Evolutionary conservation across 805 yeast genomes (phyloP), one percentile per base, ranked within the genome.

Genomic region (Kregervanrija fluxuum): DNA sequence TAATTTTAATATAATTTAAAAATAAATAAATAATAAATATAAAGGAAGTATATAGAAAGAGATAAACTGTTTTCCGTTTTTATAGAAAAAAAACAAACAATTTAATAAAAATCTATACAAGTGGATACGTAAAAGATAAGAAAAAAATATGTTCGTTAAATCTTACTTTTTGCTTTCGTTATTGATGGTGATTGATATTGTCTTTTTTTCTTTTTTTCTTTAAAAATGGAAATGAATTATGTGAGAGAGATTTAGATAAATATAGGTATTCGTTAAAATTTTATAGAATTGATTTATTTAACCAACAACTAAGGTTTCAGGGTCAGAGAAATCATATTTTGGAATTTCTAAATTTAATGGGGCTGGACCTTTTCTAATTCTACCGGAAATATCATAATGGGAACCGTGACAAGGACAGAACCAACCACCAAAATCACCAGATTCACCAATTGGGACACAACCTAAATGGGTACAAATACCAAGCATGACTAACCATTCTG

Each of bases 401-500:
- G 98, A 91, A 80, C 99, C 99, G 79, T 95, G 99, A 77, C 99
- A 93, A 55, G 99, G 99, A 73, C 99, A 93, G 91, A 93, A 93
- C 99, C 99, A 93, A 68, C 99, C 99, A 68, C 97, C 98, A 61
- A 79, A 93, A 71, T 93, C 99, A 74, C 99, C 99, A 56, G 97
- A 83, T 75, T 93, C 98, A 68, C 99, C 99, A 64, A 93, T 93
- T 57, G 99, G 99, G 51, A 93, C 99, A 84, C 99, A 93, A 70
- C 99, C 99, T 77, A 93, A 82, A 70, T 93, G 99, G 56, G 99
- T 93, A 79, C 99, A 93, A 69, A 93, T 91, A 74, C 99, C 99
- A 73, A 93, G 71, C 99, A 93, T 93, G 68, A 93, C 79, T 66
- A 93, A 80, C 99, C 99, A 93, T 73, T 91, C 93, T 56, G 99